Conservation (phyloP, 164 flowering plant species). For the Stephania japonica region DNA sequence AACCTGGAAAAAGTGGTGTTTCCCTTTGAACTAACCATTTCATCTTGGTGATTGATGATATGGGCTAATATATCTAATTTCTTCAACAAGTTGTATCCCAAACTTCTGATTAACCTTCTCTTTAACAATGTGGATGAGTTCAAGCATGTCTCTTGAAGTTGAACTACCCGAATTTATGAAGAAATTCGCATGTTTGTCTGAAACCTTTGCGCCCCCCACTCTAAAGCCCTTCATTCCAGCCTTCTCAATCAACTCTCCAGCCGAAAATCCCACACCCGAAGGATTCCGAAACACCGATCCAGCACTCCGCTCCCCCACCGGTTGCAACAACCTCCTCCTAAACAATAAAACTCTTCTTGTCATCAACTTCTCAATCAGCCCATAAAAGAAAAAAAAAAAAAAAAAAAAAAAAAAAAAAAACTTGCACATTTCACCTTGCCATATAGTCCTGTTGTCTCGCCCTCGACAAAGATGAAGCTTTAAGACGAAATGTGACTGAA, state of each 20-base stretch:
- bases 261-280: conserved; percentile 21
- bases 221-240: conserved; percentile 40
- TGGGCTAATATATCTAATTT: conserved; percentile 22
- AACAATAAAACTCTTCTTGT: neutral
- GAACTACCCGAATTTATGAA: conserved; percentile 35
- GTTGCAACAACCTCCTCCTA: conserved; percentile 39
- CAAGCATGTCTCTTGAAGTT: conserved; percentile 38
- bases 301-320: conserved; percentile 27
- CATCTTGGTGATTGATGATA: neutral
- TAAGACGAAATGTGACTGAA: conserved; percentile 41
- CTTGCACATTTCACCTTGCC: conserved; percentile 24
- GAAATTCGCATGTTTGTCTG: conserved; percentile 15
- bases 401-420: no score
- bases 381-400: no score
- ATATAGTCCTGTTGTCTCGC: conserved; percentile 24
- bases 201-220: conserved; percentile 39
- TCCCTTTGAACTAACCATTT: neutral
- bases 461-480: conserved; percentile 24
- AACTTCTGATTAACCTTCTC: conserved; percentile 8
- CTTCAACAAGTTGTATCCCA: conserved; percentile 21
- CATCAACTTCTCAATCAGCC: neutral
- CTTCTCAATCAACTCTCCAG: conserved; percentile 45
- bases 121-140: conserved; percentile 35
- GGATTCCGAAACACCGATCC: conserved; percentile 54
- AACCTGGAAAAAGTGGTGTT: neutral